Percentiles rank a stretch among this genome's conserved stretches.
Evolutionary conservation across 1,139 yeast species (phyloP).

Genomic region (Candida neerlandica): DNA sequence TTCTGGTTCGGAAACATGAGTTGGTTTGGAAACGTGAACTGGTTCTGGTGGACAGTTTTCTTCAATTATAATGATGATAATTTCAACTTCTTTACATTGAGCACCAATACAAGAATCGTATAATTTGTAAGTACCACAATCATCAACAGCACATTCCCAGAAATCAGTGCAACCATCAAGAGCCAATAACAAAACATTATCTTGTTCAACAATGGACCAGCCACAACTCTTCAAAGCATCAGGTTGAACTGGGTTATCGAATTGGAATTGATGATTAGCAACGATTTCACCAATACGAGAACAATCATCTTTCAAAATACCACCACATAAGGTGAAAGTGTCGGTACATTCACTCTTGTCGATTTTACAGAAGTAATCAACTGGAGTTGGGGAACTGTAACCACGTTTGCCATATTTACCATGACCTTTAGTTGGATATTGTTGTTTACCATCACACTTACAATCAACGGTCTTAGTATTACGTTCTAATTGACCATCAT

Average conservation of each 20-base stretch:
- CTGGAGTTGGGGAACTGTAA: not conserved
- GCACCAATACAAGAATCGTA: conserved; percentile 20
- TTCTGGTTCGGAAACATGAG: not conserved
- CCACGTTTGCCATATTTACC: not conserved
- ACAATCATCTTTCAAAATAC: conserved; percentile 40
- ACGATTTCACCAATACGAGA: conserved; percentile 47
- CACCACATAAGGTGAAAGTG: conserved; percentile 47
- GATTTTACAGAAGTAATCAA: conserved; percentile 1
- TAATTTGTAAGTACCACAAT: conserved; percentile 19
- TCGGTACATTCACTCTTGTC: not conserved
- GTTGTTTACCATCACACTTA: not conserved
- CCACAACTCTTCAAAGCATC: conserved; percentile 13
- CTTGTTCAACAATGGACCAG: conserved; percentile 18
- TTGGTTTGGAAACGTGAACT: not conserved
- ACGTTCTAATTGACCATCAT: conserved; percentile 13
- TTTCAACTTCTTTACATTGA: conserved; percentile 14
- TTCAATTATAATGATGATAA: conserved; percentile 3
- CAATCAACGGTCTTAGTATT: conserved; percentile 1
- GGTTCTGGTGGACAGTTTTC: not conserved
- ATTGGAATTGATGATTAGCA: conserved; percentile 49
- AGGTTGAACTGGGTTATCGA: conserved; percentile 36
- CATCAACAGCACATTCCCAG: conserved; percentile 47
- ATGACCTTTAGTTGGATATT: no score
- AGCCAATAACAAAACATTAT: conserved; percentile 25
- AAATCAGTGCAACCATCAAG: conserved; percentile 11